Evolutionary conservation across 768 basidiomycete species (phyloP).

Genomic region (Boletus barrowsii): DNA sequence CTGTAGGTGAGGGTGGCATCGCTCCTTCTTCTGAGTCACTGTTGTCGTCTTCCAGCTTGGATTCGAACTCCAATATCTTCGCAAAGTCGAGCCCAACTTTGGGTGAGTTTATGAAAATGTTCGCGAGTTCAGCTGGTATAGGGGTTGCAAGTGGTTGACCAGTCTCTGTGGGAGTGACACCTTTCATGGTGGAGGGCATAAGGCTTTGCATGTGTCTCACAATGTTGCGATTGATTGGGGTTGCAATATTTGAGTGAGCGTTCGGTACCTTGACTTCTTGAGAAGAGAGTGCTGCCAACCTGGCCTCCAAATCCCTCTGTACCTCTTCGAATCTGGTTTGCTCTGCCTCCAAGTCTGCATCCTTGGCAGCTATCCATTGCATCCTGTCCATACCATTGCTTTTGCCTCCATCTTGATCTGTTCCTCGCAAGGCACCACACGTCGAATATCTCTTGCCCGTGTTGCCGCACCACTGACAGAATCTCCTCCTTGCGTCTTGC

Average conservation of each 20-base stretch:
- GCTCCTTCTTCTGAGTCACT: conserved; percentile 29
- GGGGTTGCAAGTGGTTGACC: conserved; percentile 75
- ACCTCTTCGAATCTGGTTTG: conserved; percentile 46
- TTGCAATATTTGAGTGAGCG: conserved; percentile 36
- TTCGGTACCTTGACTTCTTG: conserved; percentile 18
- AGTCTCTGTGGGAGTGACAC: conserved; percentile 75
- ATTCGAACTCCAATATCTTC: conserved; percentile 69
- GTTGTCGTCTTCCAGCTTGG: conserved; percentile 27
- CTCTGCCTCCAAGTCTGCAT: conserved; percentile 53
- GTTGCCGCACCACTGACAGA: conserved; percentile 58
- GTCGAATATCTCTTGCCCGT: conserved; percentile 61
- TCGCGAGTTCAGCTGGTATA: conserved; percentile 59
- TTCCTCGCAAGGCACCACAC: conserved; percentile 56
- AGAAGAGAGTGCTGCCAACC: conserved; percentile 44
- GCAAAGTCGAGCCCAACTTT: conserved; percentile 72
- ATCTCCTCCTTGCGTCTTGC: conserved; percentile 67
- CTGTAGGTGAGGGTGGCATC: conserved; percentile 46
- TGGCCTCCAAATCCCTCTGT: conserved; percentile 49
- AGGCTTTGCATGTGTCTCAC: conserved; percentile 27
- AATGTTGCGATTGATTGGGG: conserved; percentile 46
- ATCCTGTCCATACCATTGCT: conserved; percentile 36
- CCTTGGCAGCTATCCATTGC: conserved; percentile 47
- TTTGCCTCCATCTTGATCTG: conserved; percentile 51
- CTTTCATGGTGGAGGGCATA: conserved; percentile 61
- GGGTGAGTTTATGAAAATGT: conserved; percentile 66